A percentile compares a stretch with the other conserved stretches of the same genome.
Evolutionary conservation across 169 alveolate species (phyloP).

Genomic region (Plasmodium falciparum): DNA sequence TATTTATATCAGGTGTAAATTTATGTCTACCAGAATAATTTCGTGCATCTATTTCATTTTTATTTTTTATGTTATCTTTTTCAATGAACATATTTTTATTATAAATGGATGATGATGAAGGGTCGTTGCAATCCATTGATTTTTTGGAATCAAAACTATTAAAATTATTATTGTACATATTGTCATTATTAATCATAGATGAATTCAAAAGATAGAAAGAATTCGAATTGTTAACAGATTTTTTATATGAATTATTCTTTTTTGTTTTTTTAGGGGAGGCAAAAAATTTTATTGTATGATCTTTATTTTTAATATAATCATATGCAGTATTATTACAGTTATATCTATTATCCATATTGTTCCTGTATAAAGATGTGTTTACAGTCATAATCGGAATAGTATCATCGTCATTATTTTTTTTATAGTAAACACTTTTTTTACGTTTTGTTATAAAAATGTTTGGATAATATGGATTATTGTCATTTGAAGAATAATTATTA

Average conservation of each 20-base stretch:
- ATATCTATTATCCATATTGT: slow-evolving; percentile 71
- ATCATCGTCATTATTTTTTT: slow-evolving; percentile 45
- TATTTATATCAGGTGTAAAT: slow-evolving; percentile 1
- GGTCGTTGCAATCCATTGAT: slow-evolving; percentile 35
- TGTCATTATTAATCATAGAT: slow-evolving; percentile 53
- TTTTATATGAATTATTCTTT: slow-evolving; percentile 56
- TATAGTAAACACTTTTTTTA: slow-evolving; percentile 45
- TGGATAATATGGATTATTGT: slow-evolving; percentile 35
- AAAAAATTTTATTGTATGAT: slow-evolving; percentile 71
- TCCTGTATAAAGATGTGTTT: slow-evolving; percentile 68
- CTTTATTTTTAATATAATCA: slow-evolving; percentile 76
- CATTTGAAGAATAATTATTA: slow-evolving; percentile 33
- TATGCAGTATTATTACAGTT: slow-evolving; percentile 69
- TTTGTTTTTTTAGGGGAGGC: slow-evolving; percentile 74
- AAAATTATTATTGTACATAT: slow-evolving; percentile 47
- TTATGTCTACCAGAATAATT: slow-evolving; percentile 2
- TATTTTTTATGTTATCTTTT: slow-evolving; percentile 54
- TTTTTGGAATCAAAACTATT: slow-evolving; percentile 51
- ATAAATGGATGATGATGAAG: slow-evolving; percentile 10
- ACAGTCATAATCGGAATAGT: slow-evolving; percentile 71
- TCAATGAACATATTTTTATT: slow-evolving; percentile 29
- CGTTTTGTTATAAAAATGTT: slow-evolving; percentile 40
- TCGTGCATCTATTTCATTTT: slow-evolving; percentile 34
- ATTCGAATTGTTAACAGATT: slow-evolving; percentile 62
- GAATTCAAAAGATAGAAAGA: slow-evolving; percentile 53